phyloP scores from a whole-genome alignment of 148 eudicot genomes.

The Oxyria digyna region DNA sequence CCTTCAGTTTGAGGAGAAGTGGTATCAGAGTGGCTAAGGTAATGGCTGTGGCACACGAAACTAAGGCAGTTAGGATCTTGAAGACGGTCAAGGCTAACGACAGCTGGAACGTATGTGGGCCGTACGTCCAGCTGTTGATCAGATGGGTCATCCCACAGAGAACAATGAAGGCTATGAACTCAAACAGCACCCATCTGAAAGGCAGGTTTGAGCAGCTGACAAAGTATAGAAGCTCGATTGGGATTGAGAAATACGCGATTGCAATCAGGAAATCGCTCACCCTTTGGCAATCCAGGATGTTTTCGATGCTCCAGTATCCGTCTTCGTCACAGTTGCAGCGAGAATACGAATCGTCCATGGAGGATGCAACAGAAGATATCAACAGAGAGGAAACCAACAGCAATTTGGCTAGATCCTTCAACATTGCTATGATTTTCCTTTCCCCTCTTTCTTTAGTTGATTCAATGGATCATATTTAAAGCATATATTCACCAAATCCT shows the following conservation, averaged over 20 bases:
- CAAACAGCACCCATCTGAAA: slow-evolving; percentile 79
- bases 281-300: slow-evolving; percentile 54
- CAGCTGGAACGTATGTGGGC: slow-evolving; percentile 63
- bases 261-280: slow-evolving; percentile 85
- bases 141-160: slow-evolving; percentile 95
- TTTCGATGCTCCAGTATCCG: slow-evolving; percentile 61
- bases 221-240: slow-evolving; percentile 77
- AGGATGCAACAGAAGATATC: slow-evolving; percentile 19
- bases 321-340: slow-evolving; percentile 65
- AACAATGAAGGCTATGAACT: slow-evolving; percentile 83
- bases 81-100: slow-evolving; percentile 63
- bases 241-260: slow-evolving; percentile 81
- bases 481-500: neutral
- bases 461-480: neutral
- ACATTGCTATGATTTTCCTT: slow-evolving; percentile 22
- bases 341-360: slow-evolving; percentile 21
- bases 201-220: slow-evolving; percentile 82
- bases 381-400: slow-evolving; percentile 27
- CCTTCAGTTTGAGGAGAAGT: slow-evolving; percentile 72
- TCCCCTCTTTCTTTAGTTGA: slow-evolving; percentile 15
- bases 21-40: slow-evolving; percentile 76
- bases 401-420: slow-evolving; percentile 26
- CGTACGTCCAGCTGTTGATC: slow-evolving; percentile 82
- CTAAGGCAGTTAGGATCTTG: slow-evolving; percentile 72
- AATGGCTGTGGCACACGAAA: slow-evolving; percentile 83